A percentile compares a stretch with the other conserved stretches of the same genome.
Conservation (phyloP, 1,139 yeast species). For the Chernovozyma sophiae-reginae region DNA sequence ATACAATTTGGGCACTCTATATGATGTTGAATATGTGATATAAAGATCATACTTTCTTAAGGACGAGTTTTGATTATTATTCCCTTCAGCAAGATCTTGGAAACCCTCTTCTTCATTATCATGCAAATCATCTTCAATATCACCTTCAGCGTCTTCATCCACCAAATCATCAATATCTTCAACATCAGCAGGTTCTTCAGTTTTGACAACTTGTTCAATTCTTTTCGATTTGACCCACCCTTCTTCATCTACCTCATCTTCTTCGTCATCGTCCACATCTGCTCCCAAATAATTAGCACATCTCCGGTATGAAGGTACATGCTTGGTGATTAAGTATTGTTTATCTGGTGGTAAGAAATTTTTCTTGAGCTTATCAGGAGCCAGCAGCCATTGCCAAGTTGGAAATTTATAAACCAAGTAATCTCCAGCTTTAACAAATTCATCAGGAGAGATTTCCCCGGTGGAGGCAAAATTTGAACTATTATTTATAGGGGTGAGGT, state of each 20-base stretch:
- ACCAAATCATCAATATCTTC: conserved; percentile 40
- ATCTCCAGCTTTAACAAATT: conserved; percentile 90
- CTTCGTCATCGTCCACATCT: conserved; percentile 29
- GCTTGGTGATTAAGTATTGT: conserved; percentile 81
- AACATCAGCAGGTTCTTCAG: conserved; percentile 14
- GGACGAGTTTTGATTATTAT: conserved; percentile 16
- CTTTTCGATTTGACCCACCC: conserved; percentile 52
- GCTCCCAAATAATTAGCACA: conserved; percentile 56
- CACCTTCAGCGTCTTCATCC: conserved; percentile 34
- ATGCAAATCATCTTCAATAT: conserved; percentile 20
- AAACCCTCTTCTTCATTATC: conserved; percentile 27
- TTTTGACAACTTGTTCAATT: conserved; percentile 10
- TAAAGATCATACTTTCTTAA: conserved; percentile 81
- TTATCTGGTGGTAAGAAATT: conserved; percentile 81
- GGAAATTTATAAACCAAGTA: conserved; percentile 87
- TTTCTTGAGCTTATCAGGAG: conserved; percentile 57
- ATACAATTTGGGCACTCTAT: conserved; percentile 93
- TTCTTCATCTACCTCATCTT: conserved; percentile 43
- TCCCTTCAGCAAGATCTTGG: conserved; percentile 28
- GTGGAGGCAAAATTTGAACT: conserved; percentile 76
- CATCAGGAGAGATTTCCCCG: conserved; percentile 93
- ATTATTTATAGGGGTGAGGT: conserved; percentile 85
- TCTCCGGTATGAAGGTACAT: conserved; percentile 80
- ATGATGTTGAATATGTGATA: conserved; percentile 90
- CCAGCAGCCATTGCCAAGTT: conserved; percentile 91